Evolutionary conservation across 768 basidiomycete species (phyloP).

Genomic region (Gymnopilus dilepis): DNA sequence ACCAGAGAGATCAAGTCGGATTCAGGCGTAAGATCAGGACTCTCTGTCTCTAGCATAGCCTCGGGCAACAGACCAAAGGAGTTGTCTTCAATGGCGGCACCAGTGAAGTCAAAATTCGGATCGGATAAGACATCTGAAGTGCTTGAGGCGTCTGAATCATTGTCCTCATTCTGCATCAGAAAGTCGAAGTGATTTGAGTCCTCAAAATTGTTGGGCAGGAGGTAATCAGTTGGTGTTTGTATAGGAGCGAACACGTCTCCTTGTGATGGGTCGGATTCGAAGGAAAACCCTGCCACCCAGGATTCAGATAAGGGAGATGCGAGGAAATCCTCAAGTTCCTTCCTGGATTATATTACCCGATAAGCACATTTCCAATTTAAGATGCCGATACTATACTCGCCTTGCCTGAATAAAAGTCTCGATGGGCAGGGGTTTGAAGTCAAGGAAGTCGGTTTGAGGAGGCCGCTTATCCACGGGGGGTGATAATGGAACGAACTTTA

Average conservation of each 20-base stretch:
- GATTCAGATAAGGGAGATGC: not conserved
- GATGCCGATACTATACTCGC: not conserved
- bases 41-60: not conserved
- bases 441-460: constrained; percentile 6
- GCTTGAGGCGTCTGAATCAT: not conserved
- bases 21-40: not conserved
- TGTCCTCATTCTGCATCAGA: constrained; percentile 1
- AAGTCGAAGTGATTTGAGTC: not conserved
- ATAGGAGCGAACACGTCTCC: not conserved
- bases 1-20: constrained; percentile 3
- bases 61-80: constrained; percentile 1
- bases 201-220: not conserved
- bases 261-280: not conserved
- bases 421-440: constrained; percentile 2
- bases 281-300: not conserved
- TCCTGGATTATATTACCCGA: not conserved
- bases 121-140: not conserved
- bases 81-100: not conserved
- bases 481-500: constrained; percentile 18
- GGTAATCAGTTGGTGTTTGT: not conserved
- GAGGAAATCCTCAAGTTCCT: constrained; percentile 1
- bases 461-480: constrained; percentile 1
- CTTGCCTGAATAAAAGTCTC: constrained; percentile 5
- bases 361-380: not conserved
- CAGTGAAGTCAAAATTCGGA: not conserved